Evolutionary conservation across 75 land plant genomes (phyloP).

Genomic region (Chamaecyparis obtusa): DNA sequence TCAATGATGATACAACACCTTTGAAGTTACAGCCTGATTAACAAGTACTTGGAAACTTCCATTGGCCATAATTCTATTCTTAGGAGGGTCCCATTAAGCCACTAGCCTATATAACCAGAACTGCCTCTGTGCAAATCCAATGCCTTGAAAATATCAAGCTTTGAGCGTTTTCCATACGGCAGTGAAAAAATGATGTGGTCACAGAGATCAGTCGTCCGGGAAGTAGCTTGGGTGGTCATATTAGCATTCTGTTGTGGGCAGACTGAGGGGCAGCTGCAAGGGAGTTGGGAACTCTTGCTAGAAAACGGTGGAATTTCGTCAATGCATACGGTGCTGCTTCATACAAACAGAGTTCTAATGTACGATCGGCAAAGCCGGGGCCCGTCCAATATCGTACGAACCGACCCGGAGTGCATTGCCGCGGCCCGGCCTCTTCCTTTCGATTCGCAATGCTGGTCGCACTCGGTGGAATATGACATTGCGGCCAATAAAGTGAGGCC

Average conservation of each 20-base stretch:
- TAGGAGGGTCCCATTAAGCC: no score
- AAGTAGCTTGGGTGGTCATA: not conserved
- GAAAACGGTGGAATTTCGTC: slow-evolving; percentile 26
- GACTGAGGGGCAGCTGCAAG: not conserved
- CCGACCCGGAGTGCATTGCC: not conserved
- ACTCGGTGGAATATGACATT: slow-evolving; percentile 42
- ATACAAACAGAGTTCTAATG: slow-evolving; percentile 36
- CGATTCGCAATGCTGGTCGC: slow-evolving; percentile 24
- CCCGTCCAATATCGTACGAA: slow-evolving; percentile 34
- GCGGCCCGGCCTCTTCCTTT: not conserved
- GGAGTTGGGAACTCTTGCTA: slow-evolving; percentile 26
- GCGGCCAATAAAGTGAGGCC: slow-evolving; percentile 35
- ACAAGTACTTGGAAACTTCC: no score
- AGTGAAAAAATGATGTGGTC: no score
- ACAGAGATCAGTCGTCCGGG: no score
- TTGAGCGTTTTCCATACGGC: no score
- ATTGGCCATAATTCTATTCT: no score
- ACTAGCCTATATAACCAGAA: no score
- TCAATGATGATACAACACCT: no score
- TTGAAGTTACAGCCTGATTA: no score
- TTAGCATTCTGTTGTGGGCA: not conserved
- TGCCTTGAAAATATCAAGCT: no score
- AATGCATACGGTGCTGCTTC: slow-evolving; percentile 31
- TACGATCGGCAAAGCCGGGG: slow-evolving; percentile 44
- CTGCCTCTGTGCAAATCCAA: no score